Evolutionary conservation across 2,329 filamentous ascomycete genomes (phyloP).

Genomic region (Stagonosporopsis cucurbitacearum): DNA sequence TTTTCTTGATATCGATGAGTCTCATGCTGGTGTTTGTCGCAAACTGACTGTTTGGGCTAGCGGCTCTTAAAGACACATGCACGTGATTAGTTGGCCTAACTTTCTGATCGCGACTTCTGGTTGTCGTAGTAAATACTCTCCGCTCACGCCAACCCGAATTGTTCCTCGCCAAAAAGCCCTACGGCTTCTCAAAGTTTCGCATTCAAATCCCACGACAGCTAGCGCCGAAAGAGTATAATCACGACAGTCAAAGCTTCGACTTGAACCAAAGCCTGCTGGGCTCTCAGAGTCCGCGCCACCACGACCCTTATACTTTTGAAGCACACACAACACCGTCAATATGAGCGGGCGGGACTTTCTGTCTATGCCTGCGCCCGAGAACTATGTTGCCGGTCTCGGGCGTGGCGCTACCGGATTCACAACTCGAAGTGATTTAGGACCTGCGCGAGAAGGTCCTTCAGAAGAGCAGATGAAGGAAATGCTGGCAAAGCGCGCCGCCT

Average conservation of each 20-base stretch:
- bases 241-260: neutral
- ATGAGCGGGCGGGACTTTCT: constrained; percentile 85
- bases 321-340: constrained; percentile 24
- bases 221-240: neutral
- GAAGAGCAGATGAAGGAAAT: constrained; percentile 99
- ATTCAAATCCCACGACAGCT: no score
- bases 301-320: neutral
- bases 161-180: neutral
- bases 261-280: constrained; percentile 2
- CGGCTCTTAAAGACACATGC: constrained; percentile 6
- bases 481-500: constrained; percentile 88
- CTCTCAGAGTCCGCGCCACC: constrained; percentile 3
- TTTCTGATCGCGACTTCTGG: constrained; percentile 20
- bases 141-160: neutral
- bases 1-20: neutral
- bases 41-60: constrained; percentile 32
- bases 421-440: constrained; percentile 93
- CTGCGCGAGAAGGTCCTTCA: constrained; percentile 91
- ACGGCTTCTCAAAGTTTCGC: neutral
- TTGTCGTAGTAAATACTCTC: neutral
- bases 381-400: constrained; percentile 88
- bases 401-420: constrained; percentile 98
- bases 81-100: constrained; percentile 31
- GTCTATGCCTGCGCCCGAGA: constrained; percentile 72
- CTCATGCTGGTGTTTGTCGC: constrained; percentile 16